These are phyloP conservation scores for Halenospora varia DNA, from an alignment of 495 filamentous ascomycete species.

Conservation along the genomic window DNA sequence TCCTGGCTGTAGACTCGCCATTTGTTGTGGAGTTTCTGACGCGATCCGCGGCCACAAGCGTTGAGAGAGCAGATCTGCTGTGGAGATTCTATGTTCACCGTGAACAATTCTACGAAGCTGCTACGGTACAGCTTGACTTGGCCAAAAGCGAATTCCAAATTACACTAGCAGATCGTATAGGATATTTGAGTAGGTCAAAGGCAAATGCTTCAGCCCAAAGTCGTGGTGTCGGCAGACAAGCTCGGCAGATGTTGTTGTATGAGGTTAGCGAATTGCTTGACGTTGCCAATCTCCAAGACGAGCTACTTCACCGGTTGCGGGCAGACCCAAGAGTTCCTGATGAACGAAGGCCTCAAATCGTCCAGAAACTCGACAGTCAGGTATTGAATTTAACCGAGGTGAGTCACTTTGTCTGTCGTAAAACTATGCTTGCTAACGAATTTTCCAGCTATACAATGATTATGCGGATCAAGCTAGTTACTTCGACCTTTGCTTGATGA, in stretches of 20 bases:
- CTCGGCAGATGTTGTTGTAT: slow-evolving; percentile 72
- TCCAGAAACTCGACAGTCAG: slow-evolving; percentile 64
- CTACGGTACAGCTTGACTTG: slow-evolving; percentile 76
- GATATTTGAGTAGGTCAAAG: slow-evolving; percentile 82
- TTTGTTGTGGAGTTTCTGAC: slow-evolving; percentile 85
- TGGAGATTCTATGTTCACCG: slow-evolving; percentile 85
- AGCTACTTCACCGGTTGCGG: slow-evolving; percentile 75
- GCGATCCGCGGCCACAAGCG: slow-evolving; percentile 60
- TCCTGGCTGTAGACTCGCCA: slow-evolving; percentile 76
- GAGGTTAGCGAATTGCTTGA: slow-evolving; percentile 84
- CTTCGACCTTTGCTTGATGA: slow-evolving; percentile 86
- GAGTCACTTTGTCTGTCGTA: slow-evolving; percentile 29
- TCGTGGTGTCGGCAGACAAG: slow-evolving; percentile 64
- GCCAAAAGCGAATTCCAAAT: slow-evolving; percentile 77
- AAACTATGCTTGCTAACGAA: slow-evolving; percentile 25
- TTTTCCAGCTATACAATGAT: slow-evolving; percentile 73
- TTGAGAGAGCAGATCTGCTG: slow-evolving; percentile 81
- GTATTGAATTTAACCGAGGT: slow-evolving; percentile 72
- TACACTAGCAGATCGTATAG: slow-evolving; percentile 72
- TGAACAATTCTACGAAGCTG: slow-evolving; percentile 76
- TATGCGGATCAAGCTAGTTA: slow-evolving; percentile 87
- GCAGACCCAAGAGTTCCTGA: slow-evolving; percentile 61
- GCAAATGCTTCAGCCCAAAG: slow-evolving; percentile 78
- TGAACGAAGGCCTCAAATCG: slow-evolving; percentile 56
- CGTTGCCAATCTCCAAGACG: slow-evolving; percentile 91